These are phyloP conservation scores for Pseudogymnoascus sp. DNA, from an alignment of 2,329 filamentous ascomycete genomes.

Conservation along the genomic window DNA sequence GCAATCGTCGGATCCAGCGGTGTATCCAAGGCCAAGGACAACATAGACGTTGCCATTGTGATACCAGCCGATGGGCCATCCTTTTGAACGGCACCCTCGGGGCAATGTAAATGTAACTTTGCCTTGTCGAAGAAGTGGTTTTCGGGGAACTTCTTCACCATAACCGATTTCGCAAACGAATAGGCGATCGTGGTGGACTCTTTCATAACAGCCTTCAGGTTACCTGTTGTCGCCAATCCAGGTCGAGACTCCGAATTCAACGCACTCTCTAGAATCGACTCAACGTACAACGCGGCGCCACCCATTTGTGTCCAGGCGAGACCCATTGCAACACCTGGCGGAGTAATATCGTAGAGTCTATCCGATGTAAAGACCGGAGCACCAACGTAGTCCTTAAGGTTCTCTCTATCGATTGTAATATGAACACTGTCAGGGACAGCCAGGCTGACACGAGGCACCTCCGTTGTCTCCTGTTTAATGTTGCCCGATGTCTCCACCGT, in stretches of 20 bases:
- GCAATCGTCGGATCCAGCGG: conserved; percentile 79
- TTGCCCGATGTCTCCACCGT: conserved; percentile 52
- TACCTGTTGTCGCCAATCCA: conserved; percentile 84
- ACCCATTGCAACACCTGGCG: conserved; percentile 93
- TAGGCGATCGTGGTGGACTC: conserved; percentile 94
- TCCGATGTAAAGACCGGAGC: conserved; percentile 94
- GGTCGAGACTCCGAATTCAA: conserved; percentile 68
- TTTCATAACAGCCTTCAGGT: conserved; percentile 95
- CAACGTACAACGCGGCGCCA: conserved; percentile 91
- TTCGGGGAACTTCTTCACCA: conserved; percentile 76
- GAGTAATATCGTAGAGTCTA: conserved; percentile 86
- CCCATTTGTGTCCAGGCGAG: conserved; percentile 97
- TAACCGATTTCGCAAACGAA: conserved; percentile 84
- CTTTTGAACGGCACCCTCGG: conserved; percentile 92
- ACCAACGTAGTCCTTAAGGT: conserved; percentile 93
- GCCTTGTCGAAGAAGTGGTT: conserved; percentile 97
- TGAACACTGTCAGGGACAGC: conserved; percentile 82
- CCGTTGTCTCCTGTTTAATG: conserved; percentile 51
- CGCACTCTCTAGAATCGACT: conserved; percentile 85
- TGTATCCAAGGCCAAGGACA: conserved; percentile 75
- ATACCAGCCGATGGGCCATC: conserved; percentile 91
- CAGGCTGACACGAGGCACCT: conserved; percentile 65
- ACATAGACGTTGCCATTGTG: conserved; percentile 91
- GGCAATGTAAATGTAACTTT: conserved; percentile 90
- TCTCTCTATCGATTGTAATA: conserved; percentile 78